Conservation (phyloP, 106 monocot species). For the Acorus calamus region DNA sequence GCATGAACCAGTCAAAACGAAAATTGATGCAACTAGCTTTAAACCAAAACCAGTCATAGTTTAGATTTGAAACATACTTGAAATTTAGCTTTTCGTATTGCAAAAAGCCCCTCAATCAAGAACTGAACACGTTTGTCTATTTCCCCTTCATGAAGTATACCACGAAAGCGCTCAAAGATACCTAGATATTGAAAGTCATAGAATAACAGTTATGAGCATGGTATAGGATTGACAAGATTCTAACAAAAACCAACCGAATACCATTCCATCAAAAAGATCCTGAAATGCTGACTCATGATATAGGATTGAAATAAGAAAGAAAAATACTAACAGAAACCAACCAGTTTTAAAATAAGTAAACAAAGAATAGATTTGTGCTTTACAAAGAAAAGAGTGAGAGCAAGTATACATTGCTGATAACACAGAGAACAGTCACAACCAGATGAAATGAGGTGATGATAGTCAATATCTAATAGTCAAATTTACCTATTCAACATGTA, state of each 20-base stretch:
- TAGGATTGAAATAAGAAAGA: too few species aligned
- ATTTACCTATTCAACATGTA: too few species aligned
- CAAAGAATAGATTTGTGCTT: too few species aligned
- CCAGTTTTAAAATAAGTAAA: too few species aligned
- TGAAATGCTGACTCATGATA: background rate
- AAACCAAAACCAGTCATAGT: background rate
- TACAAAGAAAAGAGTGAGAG: too few species aligned
- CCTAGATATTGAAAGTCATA: conserved; percentile 25
- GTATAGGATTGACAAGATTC: background rate
- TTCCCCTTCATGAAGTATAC: conserved; percentile 95
- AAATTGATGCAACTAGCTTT: background rate
- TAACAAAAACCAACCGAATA: background rate
- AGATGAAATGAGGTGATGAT: too few species aligned
- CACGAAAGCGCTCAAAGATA: conserved; percentile 93
- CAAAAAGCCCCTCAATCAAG: background rate
- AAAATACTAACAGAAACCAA: too few species aligned
- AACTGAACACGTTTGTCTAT: conserved; percentile 89
- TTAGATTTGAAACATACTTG: background rate
- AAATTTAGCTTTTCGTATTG: too few species aligned
- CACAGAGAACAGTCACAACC: too few species aligned
- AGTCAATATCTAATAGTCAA: too few species aligned
- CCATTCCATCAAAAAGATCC: background rate
- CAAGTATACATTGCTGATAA: too few species aligned
- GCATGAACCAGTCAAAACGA: too few species aligned
- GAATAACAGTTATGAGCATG: background rate